Conservation (phyloP, 371 early-diverging fungal species). For the Rhizopus microsporus region DNA sequence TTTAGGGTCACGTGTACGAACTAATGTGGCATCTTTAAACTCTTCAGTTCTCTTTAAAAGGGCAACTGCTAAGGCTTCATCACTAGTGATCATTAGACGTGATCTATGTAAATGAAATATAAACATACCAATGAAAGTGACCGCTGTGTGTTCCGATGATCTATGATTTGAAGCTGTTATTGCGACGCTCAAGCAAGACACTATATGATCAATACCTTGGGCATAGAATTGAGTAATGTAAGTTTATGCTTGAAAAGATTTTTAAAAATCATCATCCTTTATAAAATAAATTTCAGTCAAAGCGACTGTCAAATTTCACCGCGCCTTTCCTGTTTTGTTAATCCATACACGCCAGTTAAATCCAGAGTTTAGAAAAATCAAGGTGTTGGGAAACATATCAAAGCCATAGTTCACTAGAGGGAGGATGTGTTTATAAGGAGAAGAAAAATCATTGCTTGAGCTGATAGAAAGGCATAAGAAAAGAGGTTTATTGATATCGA, state of each 20-base stretch:
- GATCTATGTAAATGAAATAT: neutral
- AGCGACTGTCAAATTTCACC: too few relatives aligned
- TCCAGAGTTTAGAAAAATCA: too few relatives aligned
- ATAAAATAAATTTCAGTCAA: too few relatives aligned
- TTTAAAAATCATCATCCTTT: too few relatives aligned
- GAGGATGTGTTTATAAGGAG: neutral
- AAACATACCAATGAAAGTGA: conserved; percentile 76
- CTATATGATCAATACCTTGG: conserved; percentile 17
- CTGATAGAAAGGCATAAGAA: neutral
- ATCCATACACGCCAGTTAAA: too few relatives aligned
- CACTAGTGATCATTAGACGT: conserved; percentile 41
- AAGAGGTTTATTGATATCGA: neutral
- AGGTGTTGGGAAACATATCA: too few relatives aligned
- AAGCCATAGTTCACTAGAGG: too few relatives aligned
- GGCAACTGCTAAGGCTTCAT: conserved; percentile 94
- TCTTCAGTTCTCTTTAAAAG: conserved; percentile 77
- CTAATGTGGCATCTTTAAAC: conserved; percentile 72
- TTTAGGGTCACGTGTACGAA: conserved; percentile 88
- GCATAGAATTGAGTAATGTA: conserved; percentile 25
- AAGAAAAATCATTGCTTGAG: neutral
- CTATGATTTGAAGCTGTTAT: conserved; percentile 8
- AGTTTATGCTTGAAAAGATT: conserved; percentile 5
- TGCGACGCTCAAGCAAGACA: neutral
- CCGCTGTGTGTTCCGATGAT: conserved; percentile 88
- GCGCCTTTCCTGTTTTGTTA: too few relatives aligned